Base-by-base conservation (phyloP, 2,329 filamentous ascomycete species). In the Aspergillus sclerotialis region DNA sequence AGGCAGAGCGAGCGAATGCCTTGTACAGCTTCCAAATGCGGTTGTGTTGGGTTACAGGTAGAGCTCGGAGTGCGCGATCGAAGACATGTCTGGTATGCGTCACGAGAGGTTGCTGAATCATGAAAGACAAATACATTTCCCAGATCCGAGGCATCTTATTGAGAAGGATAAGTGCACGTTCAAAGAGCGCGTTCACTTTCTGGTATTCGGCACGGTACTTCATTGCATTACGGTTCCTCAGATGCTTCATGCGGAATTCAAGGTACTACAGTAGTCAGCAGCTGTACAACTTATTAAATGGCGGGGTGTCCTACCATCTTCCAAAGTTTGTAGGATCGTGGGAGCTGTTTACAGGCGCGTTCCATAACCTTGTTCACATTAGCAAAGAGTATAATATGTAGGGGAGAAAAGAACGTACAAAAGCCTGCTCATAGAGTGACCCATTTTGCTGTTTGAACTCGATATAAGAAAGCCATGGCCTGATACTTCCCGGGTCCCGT, bases 141-240 rank as follows among this genome's bases (percentile, higher is more conserved):
- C 92, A 98, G 56, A 98, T 92, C 47, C 80, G 78, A 15, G 93
- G 92, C 92, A 98, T 98, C 67, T 98, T 98, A 67, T 98, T 95
- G 42, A 98, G 75, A 26, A 98, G 73, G 38, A 95, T 85, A 33
- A 98, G 69, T 3, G 92, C 89, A 49, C 86, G 78, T 66, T 98
- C 92, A 58, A 94, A 98, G 26, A 96, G 77, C 35, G 85, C 75
- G 60, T 98, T 98, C 58, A 96, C 88, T 64, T 96, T 98, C 55
- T 80, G 76, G 64, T 83, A 96, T 55, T 98, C 89, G 39, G 76
- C 68, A 33, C 78, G 78, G 59, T 84, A 87, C 37, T 80, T 74
- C 36, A 85, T 84, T 9, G 90, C 80, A 59, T 94, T 96, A 48
- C 90, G 78, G 55, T 81, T 83, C 41, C 78, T 72, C 40, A 94